phyloP scores from a whole-genome alignment of 805 yeast species.

The Starmerella stigmatis region DNA sequence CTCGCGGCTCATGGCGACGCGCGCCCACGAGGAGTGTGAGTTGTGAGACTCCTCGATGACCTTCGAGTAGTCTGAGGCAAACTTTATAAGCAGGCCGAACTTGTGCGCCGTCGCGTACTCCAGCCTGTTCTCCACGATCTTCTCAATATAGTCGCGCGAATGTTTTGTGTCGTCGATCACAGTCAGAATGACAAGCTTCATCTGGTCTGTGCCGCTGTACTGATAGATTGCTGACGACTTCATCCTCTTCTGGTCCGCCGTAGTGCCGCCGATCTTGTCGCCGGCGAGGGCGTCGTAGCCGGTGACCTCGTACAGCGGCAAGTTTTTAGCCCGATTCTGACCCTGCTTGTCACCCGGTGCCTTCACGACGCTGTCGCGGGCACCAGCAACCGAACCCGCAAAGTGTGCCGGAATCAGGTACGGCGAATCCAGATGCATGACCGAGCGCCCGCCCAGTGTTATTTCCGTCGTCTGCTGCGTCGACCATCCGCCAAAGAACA shows the following conservation, averaged over 20 bases:
- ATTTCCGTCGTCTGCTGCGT: background rate
- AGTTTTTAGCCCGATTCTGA: background rate
- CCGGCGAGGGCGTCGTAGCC: constrained; percentile 10
- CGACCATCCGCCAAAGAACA: constrained; percentile 23
- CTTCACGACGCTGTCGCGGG: constrained; percentile 26
- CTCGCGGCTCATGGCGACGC: constrained; percentile 55
- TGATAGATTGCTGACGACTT: constrained; percentile 16
- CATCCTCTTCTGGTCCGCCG: background rate
- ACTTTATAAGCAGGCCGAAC: constrained; percentile 76
- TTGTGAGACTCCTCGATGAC: constrained; percentile 22
- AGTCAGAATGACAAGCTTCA: constrained; percentile 58
- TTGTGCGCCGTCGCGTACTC: constrained; percentile 75
- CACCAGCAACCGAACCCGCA: constrained; percentile 13
- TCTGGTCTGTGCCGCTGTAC: constrained; percentile 22
- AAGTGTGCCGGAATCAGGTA: constrained; percentile 25
- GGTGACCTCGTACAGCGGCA: constrained; percentile 5
- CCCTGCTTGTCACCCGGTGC: constrained; percentile 30
- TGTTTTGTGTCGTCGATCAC: constrained; percentile 67
- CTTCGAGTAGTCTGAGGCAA: constrained; percentile 62
- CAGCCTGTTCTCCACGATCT: constrained; percentile 73
- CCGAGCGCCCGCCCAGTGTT: constrained; percentile 12
- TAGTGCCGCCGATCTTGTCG: constrained; percentile 6
- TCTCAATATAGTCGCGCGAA: constrained; percentile 49
- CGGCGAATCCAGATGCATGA: constrained; percentile 16
- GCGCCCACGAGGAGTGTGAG: constrained; percentile 45